Conservation (phyloP, 73 alveolate genomes). For the Tetrahymena thermophila region DNA sequence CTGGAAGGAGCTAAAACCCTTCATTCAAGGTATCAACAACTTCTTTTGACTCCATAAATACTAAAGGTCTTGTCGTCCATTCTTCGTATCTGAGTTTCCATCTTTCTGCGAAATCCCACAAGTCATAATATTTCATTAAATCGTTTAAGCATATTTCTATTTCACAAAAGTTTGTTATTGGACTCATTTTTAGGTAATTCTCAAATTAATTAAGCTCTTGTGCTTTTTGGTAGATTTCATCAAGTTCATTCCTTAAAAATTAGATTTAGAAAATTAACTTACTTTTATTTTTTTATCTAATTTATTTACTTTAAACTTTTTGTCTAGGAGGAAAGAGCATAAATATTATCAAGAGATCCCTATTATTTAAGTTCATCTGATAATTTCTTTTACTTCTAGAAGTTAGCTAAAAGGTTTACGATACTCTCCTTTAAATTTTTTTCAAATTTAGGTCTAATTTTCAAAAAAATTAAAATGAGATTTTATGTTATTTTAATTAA, state of each 20-base stretch:
- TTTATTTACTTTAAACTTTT: not conserved
- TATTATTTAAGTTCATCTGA: not conserved
- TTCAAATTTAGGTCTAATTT: not conserved
- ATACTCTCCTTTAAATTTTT: not conserved
- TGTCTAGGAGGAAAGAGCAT: not conserved
- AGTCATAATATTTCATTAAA: not conserved
- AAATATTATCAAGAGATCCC: not conserved
- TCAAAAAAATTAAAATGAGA: too few species aligned
- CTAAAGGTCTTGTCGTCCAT: not conserved
- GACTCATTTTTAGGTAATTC: not conserved
- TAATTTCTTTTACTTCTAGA: not conserved
- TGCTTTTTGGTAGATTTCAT: not conserved
- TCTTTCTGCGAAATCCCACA: not conserved
- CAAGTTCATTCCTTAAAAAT: not conserved
- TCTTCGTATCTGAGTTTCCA: not conserved
- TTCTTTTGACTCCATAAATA: not conserved
- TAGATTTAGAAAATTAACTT: not conserved
- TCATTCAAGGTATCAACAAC: not conserved
- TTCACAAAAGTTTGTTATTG: not conserved
- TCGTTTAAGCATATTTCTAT: not conserved
- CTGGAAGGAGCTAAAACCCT: not conserved
- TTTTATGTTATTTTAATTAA: too few species aligned
- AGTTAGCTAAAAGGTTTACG: not conserved
- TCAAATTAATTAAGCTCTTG: not conserved
- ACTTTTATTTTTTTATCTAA: not conserved